Evolutionary conservation across 495 filamentous ascomycete genomes (phyloP), one percentile per base, ranked within the genome.

Genomic region (Geopyxis carbonaria): DNA sequence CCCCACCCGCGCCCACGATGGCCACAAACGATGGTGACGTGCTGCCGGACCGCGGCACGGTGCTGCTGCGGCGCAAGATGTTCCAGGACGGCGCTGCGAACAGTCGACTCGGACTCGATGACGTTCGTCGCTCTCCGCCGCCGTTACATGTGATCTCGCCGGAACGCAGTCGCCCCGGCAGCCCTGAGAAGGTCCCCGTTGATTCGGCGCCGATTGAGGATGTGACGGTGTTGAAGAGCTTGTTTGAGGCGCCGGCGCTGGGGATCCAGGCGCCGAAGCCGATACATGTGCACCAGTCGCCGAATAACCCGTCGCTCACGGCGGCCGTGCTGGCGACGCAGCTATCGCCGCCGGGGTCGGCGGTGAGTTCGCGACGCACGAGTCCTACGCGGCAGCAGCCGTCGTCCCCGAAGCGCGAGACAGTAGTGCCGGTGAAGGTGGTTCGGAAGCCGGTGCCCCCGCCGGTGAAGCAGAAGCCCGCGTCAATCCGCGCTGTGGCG

Each of bases 271-370:
- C 23, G 40, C n/a, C 31, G 40, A n/a, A n/a, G 27, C 25, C 24
- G 21, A 40, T 57, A 35, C 45, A 49, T 31, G 38, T 16, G 47
- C 34, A 22, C 41, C 47, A 30, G 35, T 34, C 9, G 15, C 24
- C 27, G 31, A 36, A 51, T 20, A 47, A 29, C 6, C 34, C 51
- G 34, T 57, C 57, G 33, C 44, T 54, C 18, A 40, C 43, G 7
- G 51, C 51, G 23, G 51, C 43, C 15, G 25, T 44, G 29, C 19
- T 55, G 18, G 51, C 51, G 10, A 50, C 51, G 11, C 46, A 50
- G 14, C 46, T 51, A 22, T 42, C 45, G 2, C 29, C 45, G 19
- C 31, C 39, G 0, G 31, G 19, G 21, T 42, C 51, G 35, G 4
- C 27, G 15, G 38, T 42, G n/a, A 43, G n/a, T 14, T 45, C 36